Evolutionary conservation across 768 basidiomycete genomes (phyloP).

Genomic region (Hericium erinaceus): DNA sequence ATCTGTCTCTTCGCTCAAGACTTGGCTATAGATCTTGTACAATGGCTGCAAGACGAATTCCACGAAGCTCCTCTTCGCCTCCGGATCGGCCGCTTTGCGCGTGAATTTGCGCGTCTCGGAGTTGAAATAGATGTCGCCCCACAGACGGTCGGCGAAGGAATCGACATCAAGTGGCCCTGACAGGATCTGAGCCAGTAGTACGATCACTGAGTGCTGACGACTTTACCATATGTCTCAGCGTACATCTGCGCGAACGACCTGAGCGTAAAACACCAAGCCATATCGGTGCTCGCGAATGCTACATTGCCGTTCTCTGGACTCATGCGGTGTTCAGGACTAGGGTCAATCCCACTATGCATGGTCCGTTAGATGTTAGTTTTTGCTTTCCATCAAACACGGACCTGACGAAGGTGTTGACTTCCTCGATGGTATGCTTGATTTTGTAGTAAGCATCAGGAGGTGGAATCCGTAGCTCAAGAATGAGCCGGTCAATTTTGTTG

Average conservation of each 20-base stretch:
- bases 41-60: conserved; percentile 94
- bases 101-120: conserved; percentile 79
- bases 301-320: conserved; percentile 96
- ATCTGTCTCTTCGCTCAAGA: conserved; percentile 91
- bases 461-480: conserved; percentile 91
- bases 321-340: conserved; percentile 77
- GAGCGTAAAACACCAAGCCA: conserved; percentile 97
- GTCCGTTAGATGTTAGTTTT: background rate
- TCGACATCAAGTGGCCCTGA: conserved; percentile 71
- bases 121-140: conserved; percentile 98
- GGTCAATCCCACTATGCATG: conserved; percentile 62
- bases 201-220: background rate
- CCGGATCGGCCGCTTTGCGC: conserved; percentile 72
- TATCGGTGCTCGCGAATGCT: conserved; percentile 92
- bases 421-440: conserved; percentile 98
- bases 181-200: background rate
- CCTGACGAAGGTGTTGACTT: conserved; percentile 96
- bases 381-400: conserved; percentile 23
- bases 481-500: conserved; percentile 97
- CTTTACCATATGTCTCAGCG: conserved; percentile 79
- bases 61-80: conserved; percentile 78
- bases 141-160: conserved; percentile 82
- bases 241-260: conserved; percentile 95
- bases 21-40: conserved; percentile 95
- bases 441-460: conserved; percentile 97